Conservation (phyloP, 2,329 filamentous ascomycete species). For the Lasiodiplodia sp. region DNA sequence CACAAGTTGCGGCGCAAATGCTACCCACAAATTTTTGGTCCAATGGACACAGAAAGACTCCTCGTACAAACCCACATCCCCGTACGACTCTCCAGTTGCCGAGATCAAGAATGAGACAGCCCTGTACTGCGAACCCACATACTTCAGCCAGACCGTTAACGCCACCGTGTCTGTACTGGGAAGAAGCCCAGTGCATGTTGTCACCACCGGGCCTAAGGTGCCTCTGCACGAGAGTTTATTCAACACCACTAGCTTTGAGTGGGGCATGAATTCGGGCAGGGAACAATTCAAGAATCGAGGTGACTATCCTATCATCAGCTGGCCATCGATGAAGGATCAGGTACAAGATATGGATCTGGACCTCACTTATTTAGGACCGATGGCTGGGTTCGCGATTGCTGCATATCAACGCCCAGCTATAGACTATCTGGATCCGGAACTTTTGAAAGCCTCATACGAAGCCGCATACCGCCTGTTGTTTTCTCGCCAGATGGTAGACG, state of each 20-base stretch:
- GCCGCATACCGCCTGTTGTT: slow-evolving; percentile 52
- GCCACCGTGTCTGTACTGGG: slow-evolving; percentile 47
- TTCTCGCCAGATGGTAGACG: slow-evolving; percentile 43
- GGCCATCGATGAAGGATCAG: slow-evolving; percentile 34
- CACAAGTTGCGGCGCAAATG: slow-evolving; percentile 40
- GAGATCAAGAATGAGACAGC: slow-evolving; percentile 41
- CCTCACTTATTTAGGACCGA: slow-evolving; percentile 38
- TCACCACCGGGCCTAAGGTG: not conserved
- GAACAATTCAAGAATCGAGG: slow-evolving; percentile 25
- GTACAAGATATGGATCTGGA: slow-evolving; percentile 35
- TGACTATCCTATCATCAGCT: slow-evolving; percentile 34
- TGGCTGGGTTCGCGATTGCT: slow-evolving; percentile 51
- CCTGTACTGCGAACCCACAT: slow-evolving; percentile 52
- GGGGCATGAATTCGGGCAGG: slow-evolving; percentile 22
- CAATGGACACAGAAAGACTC: slow-evolving; percentile 26
- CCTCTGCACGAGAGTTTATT: slow-evolving; percentile 40
- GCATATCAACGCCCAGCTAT: slow-evolving; percentile 36
- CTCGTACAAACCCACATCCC: not conserved
- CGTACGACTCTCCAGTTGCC: slow-evolving; percentile 25
- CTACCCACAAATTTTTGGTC: slow-evolving; percentile 47
- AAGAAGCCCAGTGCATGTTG: not conserved
- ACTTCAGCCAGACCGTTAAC: slow-evolving; percentile 47
- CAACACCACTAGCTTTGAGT: slow-evolving; percentile 51
- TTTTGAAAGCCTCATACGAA: slow-evolving; percentile 43
- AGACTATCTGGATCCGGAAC: slow-evolving; percentile 45